Percentiles rank a stretch among this genome's conserved stretches.
Conservation (phyloP, 352 stramenopile species). For the Globisporangium irregulare region DNA sequence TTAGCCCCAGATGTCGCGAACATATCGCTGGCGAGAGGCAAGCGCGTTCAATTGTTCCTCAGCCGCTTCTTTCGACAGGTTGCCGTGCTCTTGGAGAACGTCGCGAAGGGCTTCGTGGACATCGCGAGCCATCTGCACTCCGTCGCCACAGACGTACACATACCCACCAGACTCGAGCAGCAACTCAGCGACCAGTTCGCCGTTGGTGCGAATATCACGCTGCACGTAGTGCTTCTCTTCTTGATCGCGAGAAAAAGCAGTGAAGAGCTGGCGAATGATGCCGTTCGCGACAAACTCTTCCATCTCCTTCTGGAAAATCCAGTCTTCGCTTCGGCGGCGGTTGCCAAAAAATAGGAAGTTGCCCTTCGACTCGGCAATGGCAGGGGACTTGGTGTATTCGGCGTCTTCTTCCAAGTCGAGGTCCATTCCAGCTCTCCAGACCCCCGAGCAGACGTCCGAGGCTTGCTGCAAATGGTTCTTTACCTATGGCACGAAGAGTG, state of each 20-base stretch:
- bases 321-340: slow-evolving; percentile 86
- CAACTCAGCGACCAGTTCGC: slow-evolving; percentile 61
- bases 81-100: slow-evolving; percentile 72
- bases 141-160: slow-evolving; percentile 96
- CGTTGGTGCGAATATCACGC: slow-evolving; percentile 69
- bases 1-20: slow-evolving; percentile 87
- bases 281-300: slow-evolving; percentile 62
- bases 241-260: slow-evolving; percentile 91
- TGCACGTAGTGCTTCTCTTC: slow-evolving; percentile 94
- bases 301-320: slow-evolving; percentile 90
- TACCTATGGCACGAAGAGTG: not conserved
- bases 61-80: slow-evolving; percentile 49
- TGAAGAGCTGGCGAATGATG: slow-evolving; percentile 82
- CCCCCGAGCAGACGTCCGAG: slow-evolving; percentile 52
- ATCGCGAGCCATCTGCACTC: slow-evolving; percentile 94
- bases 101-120: slow-evolving; percentile 86
- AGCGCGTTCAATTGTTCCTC: slow-evolving; percentile 60
- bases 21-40: slow-evolving; percentile 72
- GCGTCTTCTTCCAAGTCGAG: slow-evolving; percentile 43
- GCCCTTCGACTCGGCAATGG: slow-evolving; percentile 35
- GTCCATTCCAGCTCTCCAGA: slow-evolving; percentile 74
- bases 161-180: slow-evolving; percentile 75
- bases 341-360: slow-evolving; percentile 96
- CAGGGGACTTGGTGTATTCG: slow-evolving; percentile 25
- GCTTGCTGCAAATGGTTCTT: slow-evolving; percentile 20